These are phyloP conservation scores for Amaranthus hypochondriacus DNA, from an alignment of 148 eudicot genomes.

Conservation along the genomic window DNA sequence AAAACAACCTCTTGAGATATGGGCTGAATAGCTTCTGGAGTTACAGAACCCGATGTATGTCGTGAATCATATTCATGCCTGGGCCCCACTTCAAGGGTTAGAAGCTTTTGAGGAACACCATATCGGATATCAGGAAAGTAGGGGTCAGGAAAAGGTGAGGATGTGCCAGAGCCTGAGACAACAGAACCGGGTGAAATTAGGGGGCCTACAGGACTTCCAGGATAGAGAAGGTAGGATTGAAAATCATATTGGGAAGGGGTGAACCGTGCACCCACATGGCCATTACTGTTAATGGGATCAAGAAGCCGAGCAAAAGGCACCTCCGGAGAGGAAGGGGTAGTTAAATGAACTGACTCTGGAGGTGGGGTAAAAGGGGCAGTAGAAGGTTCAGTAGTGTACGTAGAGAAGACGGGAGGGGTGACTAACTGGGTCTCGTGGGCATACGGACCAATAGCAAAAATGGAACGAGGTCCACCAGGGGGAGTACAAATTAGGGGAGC, in stretches of 20 bases:
- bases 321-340: slow-evolving; percentile 97
- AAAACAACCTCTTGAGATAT: slow-evolving; percentile 36
- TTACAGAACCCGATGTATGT: slow-evolving; percentile 67
- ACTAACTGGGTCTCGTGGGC: slow-evolving; percentile 93
- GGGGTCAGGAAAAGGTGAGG: slow-evolving; percentile 78
- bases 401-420: slow-evolving; percentile 94
- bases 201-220: slow-evolving; percentile 85
- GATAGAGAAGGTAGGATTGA: slow-evolving; percentile 72
- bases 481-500: slow-evolving; percentile 63
- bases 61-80: slow-evolving; percentile 56
- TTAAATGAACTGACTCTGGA: slow-evolving; percentile 82
- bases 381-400: slow-evolving; percentile 85
- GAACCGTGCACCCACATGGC: slow-evolving; percentile 41
- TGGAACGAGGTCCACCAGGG: slow-evolving; percentile 84
- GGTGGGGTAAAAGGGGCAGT: slow-evolving; percentile 98
- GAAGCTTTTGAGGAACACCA: slow-evolving; percentile 54
- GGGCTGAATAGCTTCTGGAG: slow-evolving; percentile 56
- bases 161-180: slow-evolving; percentile 76
- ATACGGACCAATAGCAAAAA: slow-evolving; percentile 89
- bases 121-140: slow-evolving; percentile 46
- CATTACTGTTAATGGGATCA: slow-evolving; percentile 49
- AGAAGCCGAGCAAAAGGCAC: slow-evolving; percentile 92
- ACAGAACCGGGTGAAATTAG: slow-evolving; percentile 90
- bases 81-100: slow-evolving; percentile 44
- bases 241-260: slow-evolving; percentile 64